Conservation (phyloP, 495 filamentous ascomycete species). For the Filosporella fistucella region DNA sequence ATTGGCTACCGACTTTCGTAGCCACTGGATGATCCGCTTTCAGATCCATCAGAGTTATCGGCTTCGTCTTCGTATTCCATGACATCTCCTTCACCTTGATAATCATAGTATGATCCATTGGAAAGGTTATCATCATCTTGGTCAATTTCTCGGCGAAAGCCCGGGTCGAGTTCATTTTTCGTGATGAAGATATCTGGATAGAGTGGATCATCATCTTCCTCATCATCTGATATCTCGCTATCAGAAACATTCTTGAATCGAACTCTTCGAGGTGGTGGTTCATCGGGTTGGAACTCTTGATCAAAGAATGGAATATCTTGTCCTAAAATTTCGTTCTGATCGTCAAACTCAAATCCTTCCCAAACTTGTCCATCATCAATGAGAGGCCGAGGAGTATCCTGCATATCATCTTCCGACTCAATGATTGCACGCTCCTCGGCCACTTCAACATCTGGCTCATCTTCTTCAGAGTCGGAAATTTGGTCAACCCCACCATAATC, state of each 20-base stretch:
- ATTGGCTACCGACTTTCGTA: slow-evolving; percentile 67
- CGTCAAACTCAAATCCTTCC: slow-evolving; percentile 53
- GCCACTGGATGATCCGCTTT: slow-evolving; percentile 64
- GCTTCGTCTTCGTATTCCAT: slow-evolving; percentile 21
- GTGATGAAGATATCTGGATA: slow-evolving; percentile 2
- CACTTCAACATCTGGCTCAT: slow-evolving; percentile 67
- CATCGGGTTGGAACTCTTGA: not conserved
- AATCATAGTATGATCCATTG: slow-evolving; percentile 7
- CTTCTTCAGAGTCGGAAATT: slow-evolving; percentile 72
- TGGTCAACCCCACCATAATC: slow-evolving; percentile 67
- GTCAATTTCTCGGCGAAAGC: slow-evolving; percentile 1
- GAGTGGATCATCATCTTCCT: no score
- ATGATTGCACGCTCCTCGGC: slow-evolving; percentile 71
- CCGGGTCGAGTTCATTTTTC: not conserved
- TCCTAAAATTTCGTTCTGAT: slow-evolving; percentile 35
- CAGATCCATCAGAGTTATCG: slow-evolving; percentile 36
- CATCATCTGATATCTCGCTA: no score
- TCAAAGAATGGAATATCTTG: slow-evolving; percentile 27
- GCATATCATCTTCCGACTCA: slow-evolving; percentile 43
- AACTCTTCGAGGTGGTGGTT: not conserved
- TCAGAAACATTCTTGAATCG: no score
- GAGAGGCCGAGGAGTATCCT: slow-evolving; percentile 30
- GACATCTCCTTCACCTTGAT: not conserved
- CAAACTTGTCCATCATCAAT: slow-evolving; percentile 46
- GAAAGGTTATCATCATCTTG: not conserved